A percentile compares a stretch with the other conserved stretches of the same genome.
These are phyloP conservation scores for Tricholoma terreum DNA, from an alignment of 768 basidiomycete genomes.

Conservation along the genomic window DNA sequence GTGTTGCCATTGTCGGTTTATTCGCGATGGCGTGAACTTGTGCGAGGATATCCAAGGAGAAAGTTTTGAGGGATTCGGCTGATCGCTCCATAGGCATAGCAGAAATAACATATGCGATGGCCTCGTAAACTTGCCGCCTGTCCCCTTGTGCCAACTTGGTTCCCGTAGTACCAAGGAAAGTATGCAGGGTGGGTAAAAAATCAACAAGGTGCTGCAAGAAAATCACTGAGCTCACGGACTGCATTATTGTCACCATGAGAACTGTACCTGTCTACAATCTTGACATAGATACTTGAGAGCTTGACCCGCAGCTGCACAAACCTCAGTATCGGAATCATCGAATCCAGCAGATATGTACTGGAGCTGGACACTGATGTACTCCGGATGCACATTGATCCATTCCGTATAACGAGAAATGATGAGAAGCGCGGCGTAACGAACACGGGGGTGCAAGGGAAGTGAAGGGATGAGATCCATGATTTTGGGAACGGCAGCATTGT, in stretches of 20 bases:
- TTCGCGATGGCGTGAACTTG: constrained; percentile 64
- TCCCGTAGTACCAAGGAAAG: constrained; percentile 80
- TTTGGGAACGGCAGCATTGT: constrained; percentile 86
- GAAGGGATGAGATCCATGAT: constrained; percentile 94
- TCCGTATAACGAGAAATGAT: constrained; percentile 96
- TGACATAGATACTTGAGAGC: constrained; percentile 96
- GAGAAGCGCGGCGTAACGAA: constrained; percentile 92
- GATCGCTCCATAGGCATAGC: constrained; percentile 90
- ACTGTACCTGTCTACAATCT: constrained; percentile 82
- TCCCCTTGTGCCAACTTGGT: constrained; percentile 82
- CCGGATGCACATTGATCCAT: constrained; percentile 90
- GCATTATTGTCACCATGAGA: neutral
- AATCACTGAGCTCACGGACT: neutral
- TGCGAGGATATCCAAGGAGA: constrained; percentile 80
- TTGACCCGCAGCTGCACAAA: constrained; percentile 91
- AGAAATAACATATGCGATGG: constrained; percentile 92
- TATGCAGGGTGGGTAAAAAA: constrained; percentile 87
- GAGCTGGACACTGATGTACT: constrained; percentile 80
- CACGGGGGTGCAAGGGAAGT: constrained; percentile 84
- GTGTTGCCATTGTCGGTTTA: constrained; percentile 54
- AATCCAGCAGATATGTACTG: constrained; percentile 93
- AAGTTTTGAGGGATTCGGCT: constrained; percentile 81
- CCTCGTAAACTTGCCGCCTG: constrained; percentile 89
- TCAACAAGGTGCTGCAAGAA: constrained; percentile 75
- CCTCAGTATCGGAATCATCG: constrained; percentile 74